Evolutionary conservation across 495 filamentous ascomycete genomes (phyloP).

Genomic region (Penicillium malachiteum): DNA sequence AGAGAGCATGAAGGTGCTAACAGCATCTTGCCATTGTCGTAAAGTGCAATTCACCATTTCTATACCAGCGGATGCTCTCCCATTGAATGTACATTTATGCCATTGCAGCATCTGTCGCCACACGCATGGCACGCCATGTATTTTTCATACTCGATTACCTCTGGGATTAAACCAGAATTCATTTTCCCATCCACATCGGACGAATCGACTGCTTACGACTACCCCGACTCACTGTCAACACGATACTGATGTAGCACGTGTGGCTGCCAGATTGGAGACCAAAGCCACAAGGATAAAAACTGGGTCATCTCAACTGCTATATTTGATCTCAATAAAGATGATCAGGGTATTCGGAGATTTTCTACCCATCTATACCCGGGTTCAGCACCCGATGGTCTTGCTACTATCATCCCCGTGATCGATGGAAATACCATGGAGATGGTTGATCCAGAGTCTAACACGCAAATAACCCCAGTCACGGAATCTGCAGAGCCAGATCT

Average conservation of each 20-base stretch:
- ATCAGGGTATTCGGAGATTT: constrained; percentile 31
- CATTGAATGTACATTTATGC: constrained; percentile 50
- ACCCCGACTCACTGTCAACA: constrained; percentile 20
- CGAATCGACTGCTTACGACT: constrained; percentile 34
- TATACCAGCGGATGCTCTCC: constrained; percentile 22
- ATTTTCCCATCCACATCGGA: constrained; percentile 24
- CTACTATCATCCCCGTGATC: constrained; percentile 30
- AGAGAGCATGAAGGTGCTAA: constrained; percentile 14
- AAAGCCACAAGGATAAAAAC: constrained; percentile 3
- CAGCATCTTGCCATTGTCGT: constrained; percentile 55
- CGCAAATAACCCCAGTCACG: not conserved
- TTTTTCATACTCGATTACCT: constrained; percentile 48
- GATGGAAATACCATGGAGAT: constrained; percentile 24
- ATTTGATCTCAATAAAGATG: constrained; percentile 25
- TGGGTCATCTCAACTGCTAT: constrained; percentile 35
- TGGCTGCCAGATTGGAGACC: constrained; percentile 39
- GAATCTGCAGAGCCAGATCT: constrained; percentile 14
- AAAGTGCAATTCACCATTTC: constrained; percentile 33
- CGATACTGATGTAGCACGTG: constrained; percentile 48
- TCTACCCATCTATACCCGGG: constrained; percentile 40
- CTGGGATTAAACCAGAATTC: constrained; percentile 34
- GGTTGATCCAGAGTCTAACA: constrained; percentile 11
- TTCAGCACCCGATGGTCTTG: constrained; percentile 45
- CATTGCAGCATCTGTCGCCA: constrained; percentile 65
- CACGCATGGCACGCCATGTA: constrained; percentile 54